Base-by-base conservation (phyloP, 441 rosid species). In the Corymbia citriodora region DNA sequence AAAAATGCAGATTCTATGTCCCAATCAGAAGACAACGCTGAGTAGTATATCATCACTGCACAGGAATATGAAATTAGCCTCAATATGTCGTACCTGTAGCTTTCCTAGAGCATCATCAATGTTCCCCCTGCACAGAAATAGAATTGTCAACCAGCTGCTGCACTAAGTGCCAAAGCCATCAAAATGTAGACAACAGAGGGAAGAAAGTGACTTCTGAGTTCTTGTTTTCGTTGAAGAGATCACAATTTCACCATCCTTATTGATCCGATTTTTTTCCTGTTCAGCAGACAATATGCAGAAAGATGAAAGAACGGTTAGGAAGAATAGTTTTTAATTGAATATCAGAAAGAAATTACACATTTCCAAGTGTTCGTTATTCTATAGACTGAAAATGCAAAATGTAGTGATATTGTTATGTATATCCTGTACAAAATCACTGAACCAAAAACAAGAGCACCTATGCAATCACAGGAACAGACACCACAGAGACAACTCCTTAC, bases 211-310 rank as follows among this genome's bases (percentile, higher is more conserved):
- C 99, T 96, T 98, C 91, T 97, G 99, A 53, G 99, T 98, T 93
- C 99, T 96, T 54, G 99, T 96, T 94, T 94, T 98, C 48, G 99
- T 97, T 49, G 99, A 98, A 89, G 99, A 97, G 90, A 98, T 94
- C 93, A 98, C 99, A 36, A 98, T 93, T 91, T 98, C 99, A 52
- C 99, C 99, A 48, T 98, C 99, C 94, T 94, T 96, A 95, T 98
- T 97, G 90, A 98, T 97, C 88, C 99, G 93, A 91, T 97, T 98
- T 94, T 97, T 98, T 94, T 98, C 99, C 99, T 98, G 94, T 92
- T 92, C 70, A 91, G 61, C 89, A 52, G 89, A 83, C 92, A 82
- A 92, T 59, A 55, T 52, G 52, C 8, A 86, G 88, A 89, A 89
- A 89, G 54, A n/a, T 40, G 12, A 90, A 49, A 85, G 65, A 87